Base-by-base conservation (phyloP, 441 rosid species). In the Codiaeum variegatum region DNA sequence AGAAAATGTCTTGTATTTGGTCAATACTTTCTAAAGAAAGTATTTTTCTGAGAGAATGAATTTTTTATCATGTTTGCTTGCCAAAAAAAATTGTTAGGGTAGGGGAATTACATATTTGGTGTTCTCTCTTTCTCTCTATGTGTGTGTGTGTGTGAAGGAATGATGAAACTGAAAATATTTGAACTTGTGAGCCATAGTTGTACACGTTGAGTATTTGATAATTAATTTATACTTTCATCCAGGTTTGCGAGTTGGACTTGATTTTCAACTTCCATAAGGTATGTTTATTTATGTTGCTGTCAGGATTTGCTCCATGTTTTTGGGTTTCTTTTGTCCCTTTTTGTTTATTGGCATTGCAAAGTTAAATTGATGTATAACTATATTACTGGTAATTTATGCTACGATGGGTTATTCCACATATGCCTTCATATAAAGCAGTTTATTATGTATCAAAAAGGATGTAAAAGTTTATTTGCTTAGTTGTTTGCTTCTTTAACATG, bases 241-340 rank as follows among this genome's bases (percentile, higher is more conserved):
- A 88, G 96, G 96, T 90, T 24, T 90, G 96, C 60, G 91, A 90
- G 84, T 63, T 90, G 85, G 96, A 90, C 79, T 84, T 90, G 86
- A 90, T 90, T 76, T 90, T 87, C 81, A 90, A 90, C 81, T 90
- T 88, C 76, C 93, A 90, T 49, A 90, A 90, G 90, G 96, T 88
- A 70, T 24, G 13, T 55, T 55, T 23, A 3, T 38, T 62, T 71
- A 18, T 68, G 70, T 63, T 62, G 51, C 42, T 58, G 63, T 46
- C 54, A 26, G 34, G 64, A 9, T 21, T 49, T 63, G 4, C 34
- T 52, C 29, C 40, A 62, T 10, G 18, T 29, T 19, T 18, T 40
- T 16, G 11, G 44, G 13, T 47, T 61, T 31, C 34, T n/a, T 28
- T 54, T 38, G 6, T 32, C 21, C 6, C 29, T 40, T 70, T 5